Percentiles rank a stretch among this genome's conserved stretches.
phyloP scores from a whole-genome alignment of 169 alveolate genomes.

The Cryptosporidium viatorum region DNA sequence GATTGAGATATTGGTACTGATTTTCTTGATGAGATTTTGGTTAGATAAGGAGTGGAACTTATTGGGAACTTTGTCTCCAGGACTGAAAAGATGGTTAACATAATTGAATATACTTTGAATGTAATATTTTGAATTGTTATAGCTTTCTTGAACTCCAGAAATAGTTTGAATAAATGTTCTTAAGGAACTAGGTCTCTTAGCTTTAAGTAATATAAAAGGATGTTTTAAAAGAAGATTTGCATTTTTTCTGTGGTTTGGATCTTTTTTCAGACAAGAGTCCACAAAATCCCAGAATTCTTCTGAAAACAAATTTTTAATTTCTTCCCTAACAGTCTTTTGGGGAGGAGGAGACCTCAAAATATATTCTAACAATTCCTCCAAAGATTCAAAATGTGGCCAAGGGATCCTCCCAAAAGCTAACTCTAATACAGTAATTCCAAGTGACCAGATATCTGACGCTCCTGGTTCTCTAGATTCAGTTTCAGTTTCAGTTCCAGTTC shows the following conservation, averaged over 20 bases:
- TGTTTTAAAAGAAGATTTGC: conserved; percentile 22
- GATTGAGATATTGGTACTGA: neutral
- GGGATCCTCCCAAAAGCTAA: conserved; percentile 93
- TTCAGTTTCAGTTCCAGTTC: no score
- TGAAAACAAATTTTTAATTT: conserved; percentile 76
- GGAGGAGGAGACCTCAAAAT: conserved; percentile 61
- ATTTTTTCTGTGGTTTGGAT: conserved; percentile 82
- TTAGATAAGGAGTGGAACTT: neutral
- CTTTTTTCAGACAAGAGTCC: conserved; percentile 82
- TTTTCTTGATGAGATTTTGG: conserved; percentile 2
- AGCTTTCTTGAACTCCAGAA: neutral
- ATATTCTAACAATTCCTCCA: conserved; percentile 4
- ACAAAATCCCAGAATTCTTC: conserved; percentile 84
- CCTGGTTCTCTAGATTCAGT: conserved; percentile 77
- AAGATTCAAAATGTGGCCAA: conserved; percentile 77
- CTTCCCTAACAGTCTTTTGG: conserved; percentile 38
- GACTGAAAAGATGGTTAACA: conserved; percentile 1
- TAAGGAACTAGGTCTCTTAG: conserved; percentile 6
- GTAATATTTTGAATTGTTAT: neutral
- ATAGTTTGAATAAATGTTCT: neutral
- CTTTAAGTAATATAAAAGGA: conserved; percentile 14
- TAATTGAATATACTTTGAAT: conserved; percentile 1
- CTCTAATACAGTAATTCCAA: conserved; percentile 92
- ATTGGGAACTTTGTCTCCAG: neutral
- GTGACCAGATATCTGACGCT: conserved; percentile 90